Evolutionary conservation across 2,329 filamentous ascomycete species (phyloP), one percentile per base, ranked within the genome.

Genomic region (Exophiala dermatitidis): DNA sequence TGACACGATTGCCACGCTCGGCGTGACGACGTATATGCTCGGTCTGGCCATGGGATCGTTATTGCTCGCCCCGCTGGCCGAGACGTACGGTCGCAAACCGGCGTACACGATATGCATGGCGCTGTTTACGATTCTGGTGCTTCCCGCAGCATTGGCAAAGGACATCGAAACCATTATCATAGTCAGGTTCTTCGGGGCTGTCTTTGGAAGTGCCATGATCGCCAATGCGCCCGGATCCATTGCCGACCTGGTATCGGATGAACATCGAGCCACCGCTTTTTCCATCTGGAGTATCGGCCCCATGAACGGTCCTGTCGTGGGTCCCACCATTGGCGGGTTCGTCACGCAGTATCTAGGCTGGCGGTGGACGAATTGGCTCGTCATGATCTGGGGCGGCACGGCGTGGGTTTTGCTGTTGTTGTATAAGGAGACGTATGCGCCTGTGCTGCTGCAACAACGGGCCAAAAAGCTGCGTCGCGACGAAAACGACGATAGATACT

Each of bases 291-390:
- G 78, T 56, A 82, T 95, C 50, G 90, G 88, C 0, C 90, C 90
- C 0, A 79, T 95, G 67, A 95, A 95, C 64, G 90, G 86, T 10
- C 86, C 71, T 48, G 72, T 69, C 70, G 72, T 82, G 31, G 83
- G 85, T 0, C 85, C 86, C 0, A 71, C 90, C 0, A 84, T 95
- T 33, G 90, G 90, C 26, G 90, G 90, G 0, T 94, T 95, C 61
- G 80, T 86, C 1, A 88, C 74, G 3, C 66, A 75, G 53, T 74
- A 73, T 58, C 73, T 93, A 2, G 89, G 88, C 7, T 96, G 90
- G 90, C 74, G 90, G 31, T 95, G 89, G 88, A 85, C 84, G 36
- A 86, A 87, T 64, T 95, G 88, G 86, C 76, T 93, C 19, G 79
- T 84, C 5, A 71, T 91, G 63, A 90, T 94, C 48, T 75, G 88